Conservation (phyloP, 352 stramenopile species). For the Phytophthora quininea region DNA sequence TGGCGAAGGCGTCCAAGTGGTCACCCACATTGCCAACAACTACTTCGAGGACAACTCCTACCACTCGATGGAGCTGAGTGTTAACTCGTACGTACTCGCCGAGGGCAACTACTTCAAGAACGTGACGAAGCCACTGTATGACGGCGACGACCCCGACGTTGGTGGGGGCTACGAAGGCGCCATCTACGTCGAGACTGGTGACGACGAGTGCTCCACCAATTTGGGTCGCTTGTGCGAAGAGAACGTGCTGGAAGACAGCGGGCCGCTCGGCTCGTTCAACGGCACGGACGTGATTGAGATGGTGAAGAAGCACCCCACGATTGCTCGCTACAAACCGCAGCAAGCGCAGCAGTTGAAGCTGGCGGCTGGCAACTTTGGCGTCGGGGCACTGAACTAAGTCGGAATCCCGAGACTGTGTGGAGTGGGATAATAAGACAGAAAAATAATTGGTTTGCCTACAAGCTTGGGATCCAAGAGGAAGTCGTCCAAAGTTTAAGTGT, state of each 20-base stretch:
- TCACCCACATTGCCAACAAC: constrained; percentile 39
- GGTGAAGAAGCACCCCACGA: constrained; percentile 15
- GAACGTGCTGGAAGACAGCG: constrained; percentile 27
- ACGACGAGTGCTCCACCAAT: constrained; percentile 18
- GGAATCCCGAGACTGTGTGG: no score
- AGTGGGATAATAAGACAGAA: no score
- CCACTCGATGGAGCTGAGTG: constrained; percentile 31
- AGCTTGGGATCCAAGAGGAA: no score
- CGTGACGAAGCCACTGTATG: constrained; percentile 25
- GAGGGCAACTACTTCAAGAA: constrained; percentile 53
- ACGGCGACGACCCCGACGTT: constrained; percentile 2
- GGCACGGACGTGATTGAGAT: constrained; percentile 18
- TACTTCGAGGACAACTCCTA: constrained; percentile 42
- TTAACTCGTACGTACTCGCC: constrained; percentile 26
- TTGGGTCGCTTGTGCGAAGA: constrained; percentile 21
- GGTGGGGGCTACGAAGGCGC: constrained; percentile 7
- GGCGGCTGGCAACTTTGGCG: constrained; percentile 15
- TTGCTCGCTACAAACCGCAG: constrained; percentile 11
- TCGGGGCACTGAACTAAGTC: background rate
- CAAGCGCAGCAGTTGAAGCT: constrained; percentile 6
- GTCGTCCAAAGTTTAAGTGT: no score
- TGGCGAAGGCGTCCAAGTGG: constrained; percentile 18
- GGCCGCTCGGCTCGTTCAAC: constrained; percentile 16
- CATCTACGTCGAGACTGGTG: constrained; percentile 14
- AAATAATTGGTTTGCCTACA: no score